Evolutionary conservation across 106 monocot genomes (phyloP).

Genomic region (Chionographis japonica): DNA sequence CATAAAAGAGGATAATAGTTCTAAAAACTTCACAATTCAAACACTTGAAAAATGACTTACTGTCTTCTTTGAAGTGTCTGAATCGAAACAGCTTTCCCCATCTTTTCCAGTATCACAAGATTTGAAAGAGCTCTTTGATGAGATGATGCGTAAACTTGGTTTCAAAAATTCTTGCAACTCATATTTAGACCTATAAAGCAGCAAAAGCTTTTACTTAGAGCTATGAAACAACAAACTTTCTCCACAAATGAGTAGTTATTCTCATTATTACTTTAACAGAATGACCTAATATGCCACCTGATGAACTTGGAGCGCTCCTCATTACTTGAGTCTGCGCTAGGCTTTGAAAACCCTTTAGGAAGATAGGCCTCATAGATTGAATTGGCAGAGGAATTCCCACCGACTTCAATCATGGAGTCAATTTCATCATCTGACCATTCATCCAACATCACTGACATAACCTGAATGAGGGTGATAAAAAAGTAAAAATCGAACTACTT

Average conservation of each 20-base stretch:
- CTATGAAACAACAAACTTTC: background rate
- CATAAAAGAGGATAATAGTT: background rate
- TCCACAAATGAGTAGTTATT: too few relatives aligned
- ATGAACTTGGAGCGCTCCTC: conserved; percentile 82
- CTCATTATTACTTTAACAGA: too few relatives aligned
- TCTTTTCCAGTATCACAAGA: conserved; percentile 25
- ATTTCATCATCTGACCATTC: conserved; percentile 81
- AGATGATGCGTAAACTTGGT: conserved; percentile 79
- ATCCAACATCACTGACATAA: conserved; percentile 83
- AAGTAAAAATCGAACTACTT: background rate
- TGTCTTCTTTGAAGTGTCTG: conserved; percentile 18
- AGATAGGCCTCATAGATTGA: conserved; percentile 90
- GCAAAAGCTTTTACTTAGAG: background rate
- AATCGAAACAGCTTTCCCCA: conserved; percentile 3
- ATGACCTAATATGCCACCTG: conserved; percentile 32
- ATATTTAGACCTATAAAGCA: conserved; percentile 65
- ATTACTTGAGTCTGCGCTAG: conserved; percentile 45
- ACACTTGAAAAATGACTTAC: background rate
- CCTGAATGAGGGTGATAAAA: conserved; percentile 27
- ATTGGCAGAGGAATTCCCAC: conserved; percentile 91
- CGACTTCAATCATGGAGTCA: conserved; percentile 82
- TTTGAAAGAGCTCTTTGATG: conserved; percentile 36
- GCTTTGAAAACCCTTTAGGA: conserved; percentile 53
- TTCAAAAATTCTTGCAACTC: conserved; percentile 87
- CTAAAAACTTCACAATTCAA: background rate